Evolutionary conservation across 768 basidiomycete species (phyloP).

Genomic region (Leccinum uliginosum): DNA sequence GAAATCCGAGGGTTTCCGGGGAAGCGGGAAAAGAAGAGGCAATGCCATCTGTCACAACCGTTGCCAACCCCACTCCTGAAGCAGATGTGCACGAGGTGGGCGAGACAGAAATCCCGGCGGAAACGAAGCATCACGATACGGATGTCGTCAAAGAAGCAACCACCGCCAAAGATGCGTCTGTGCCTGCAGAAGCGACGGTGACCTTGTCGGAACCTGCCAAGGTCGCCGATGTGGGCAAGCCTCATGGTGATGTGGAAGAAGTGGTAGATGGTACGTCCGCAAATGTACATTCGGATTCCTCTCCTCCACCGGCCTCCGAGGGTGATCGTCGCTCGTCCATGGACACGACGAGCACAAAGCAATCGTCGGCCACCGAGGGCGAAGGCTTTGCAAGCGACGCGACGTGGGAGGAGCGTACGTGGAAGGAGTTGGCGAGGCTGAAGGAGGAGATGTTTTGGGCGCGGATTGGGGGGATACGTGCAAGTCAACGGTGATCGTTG

Average conservation of each 20-base stretch:
- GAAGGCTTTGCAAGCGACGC: slow-evolving; percentile 56
- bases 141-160: neutral
- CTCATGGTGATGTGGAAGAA: neutral
- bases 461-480: slow-evolving; percentile 53
- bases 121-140: neutral
- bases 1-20: neutral
- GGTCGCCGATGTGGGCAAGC: neutral
- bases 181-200: neutral
- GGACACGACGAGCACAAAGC: slow-evolving; percentile 24
- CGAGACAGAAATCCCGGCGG: neutral
- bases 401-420: slow-evolving; percentile 84
- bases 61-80: neutral
- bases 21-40: slow-evolving; percentile 7
- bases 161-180: neutral
- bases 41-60: neutral
- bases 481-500: slow-evolving; percentile 2
- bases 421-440: slow-evolving; percentile 71
- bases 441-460: slow-evolving; percentile 89
- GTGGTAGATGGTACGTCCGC: neutral
- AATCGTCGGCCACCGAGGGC: slow-evolving; percentile 20
- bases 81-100: neutral
- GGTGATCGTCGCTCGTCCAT: slow-evolving; percentile 12
- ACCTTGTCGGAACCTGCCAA: neutral
- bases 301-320: neutral
- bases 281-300: neutral